Evolutionary conservation across 2,329 filamentous ascomycete genomes (phyloP).

Genomic region (Stachybotrys elegans): DNA sequence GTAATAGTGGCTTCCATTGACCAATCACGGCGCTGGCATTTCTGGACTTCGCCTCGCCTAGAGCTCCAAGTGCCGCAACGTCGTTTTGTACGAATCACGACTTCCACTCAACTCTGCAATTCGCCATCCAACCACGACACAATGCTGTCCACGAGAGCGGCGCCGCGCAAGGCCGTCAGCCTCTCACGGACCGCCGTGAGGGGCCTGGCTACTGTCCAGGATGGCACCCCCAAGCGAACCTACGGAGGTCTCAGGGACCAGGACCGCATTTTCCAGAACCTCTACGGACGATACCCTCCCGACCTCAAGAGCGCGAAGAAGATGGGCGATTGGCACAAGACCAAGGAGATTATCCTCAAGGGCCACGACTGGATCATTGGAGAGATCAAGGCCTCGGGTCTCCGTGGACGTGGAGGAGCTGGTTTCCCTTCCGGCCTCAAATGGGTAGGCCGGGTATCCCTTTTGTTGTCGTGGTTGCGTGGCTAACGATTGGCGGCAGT

Average conservation of each 20-base stretch:
- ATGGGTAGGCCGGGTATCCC: slow-evolving; percentile 66
- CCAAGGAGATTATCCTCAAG: slow-evolving; percentile 96
- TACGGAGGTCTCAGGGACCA: slow-evolving; percentile 91
- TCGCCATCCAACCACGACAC: slow-evolving; percentile 26
- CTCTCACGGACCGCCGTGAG: slow-evolving; percentile 48
- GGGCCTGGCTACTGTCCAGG: slow-evolving; percentile 76
- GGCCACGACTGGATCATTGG: slow-evolving; percentile 98
- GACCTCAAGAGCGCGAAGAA: slow-evolving; percentile 94
- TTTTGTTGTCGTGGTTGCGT: slow-evolving; percentile 10
- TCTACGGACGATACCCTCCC: slow-evolving; percentile 88
- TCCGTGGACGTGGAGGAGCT: slow-evolving; percentile 92
- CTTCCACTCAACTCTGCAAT: slow-evolving; percentile 21
- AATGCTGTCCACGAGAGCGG: slow-evolving; percentile 41
- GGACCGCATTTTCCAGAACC: slow-evolving; percentile 98
- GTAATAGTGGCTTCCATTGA: slow-evolving; percentile 26
- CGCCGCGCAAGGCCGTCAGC: slow-evolving; percentile 31
- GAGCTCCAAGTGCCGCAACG: slow-evolving; percentile 32
- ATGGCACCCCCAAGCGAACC: slow-evolving; percentile 62
- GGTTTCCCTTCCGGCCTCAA: slow-evolving; percentile 98
- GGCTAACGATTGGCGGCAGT: slow-evolving; percentile 44
- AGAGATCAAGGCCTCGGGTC: slow-evolving; percentile 93
- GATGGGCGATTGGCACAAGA: slow-evolving; percentile 99
- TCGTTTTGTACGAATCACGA: slow-evolving; percentile 14
- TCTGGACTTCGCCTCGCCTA: slow-evolving; percentile 27
- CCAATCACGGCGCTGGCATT: slow-evolving; percentile 35